Conservation (phyloP, 2,329 filamentous ascomycete species). For the Uncinocarpus reesii region DNA sequence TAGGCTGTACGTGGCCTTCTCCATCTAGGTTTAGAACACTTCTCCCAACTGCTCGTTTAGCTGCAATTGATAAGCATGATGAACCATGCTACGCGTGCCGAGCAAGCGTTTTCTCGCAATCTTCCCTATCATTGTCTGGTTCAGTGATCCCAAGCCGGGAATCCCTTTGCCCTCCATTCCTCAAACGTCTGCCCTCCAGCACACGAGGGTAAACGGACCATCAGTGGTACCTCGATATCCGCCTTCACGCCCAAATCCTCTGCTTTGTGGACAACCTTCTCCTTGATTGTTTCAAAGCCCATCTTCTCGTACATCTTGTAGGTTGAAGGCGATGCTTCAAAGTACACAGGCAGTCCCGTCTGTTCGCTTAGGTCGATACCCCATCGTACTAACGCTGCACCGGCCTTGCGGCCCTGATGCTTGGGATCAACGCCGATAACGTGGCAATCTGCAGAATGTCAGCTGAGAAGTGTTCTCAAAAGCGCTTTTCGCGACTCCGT, state of each 20-base stretch:
- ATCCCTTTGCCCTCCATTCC: conserved; percentile 24
- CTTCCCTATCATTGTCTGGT: too few relatives aligned
- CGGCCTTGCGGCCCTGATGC: conserved; percentile 35
- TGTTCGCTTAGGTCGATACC: conserved; percentile 31
- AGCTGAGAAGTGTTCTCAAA: background rate
- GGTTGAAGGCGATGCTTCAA: conserved; percentile 32
- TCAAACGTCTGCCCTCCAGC: conserved; percentile 26
- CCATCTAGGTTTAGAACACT: too few relatives aligned
- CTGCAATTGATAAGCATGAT: too few relatives aligned
- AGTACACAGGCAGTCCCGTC: conserved; percentile 28
- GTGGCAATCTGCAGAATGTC: conserved; percentile 26
- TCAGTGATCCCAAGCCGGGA: conserved; percentile 4
- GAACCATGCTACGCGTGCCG: too few relatives aligned
- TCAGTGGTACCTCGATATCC: conserved; percentile 35
- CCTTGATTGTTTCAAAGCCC: conserved; percentile 33
- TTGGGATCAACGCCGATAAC: conserved; percentile 35
- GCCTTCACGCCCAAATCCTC: conserved; percentile 27
- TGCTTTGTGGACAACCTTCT: conserved; percentile 34
- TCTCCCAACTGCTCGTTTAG: too few relatives aligned
- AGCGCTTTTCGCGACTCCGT: too few relatives aligned
- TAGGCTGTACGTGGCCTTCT: too few relatives aligned
- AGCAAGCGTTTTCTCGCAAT: too few relatives aligned
- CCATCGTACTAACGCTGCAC: conserved; percentile 31
- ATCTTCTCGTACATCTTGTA: conserved; percentile 32
- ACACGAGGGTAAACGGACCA: conserved; percentile 34